Conservation (phyloP, 2,329 filamentous ascomycete species). For the Emergomyces africanus region DNA sequence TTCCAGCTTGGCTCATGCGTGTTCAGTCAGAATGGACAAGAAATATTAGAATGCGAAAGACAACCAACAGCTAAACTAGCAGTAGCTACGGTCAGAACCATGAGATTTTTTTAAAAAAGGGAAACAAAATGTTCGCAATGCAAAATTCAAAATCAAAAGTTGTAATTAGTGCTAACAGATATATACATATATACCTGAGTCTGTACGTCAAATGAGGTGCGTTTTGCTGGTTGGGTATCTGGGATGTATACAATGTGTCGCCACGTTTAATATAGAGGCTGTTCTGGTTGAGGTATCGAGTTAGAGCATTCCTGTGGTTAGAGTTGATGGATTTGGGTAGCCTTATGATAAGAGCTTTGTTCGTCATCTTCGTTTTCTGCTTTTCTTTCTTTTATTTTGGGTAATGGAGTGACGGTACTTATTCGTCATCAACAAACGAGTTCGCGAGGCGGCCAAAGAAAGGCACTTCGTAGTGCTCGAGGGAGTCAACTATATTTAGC, state of each 20-base stretch:
- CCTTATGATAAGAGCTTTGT: background rate
- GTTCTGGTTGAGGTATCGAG: background rate
- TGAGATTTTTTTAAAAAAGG: too few relatives aligned
- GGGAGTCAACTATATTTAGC: constrained; percentile 45
- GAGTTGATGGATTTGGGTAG: background rate
- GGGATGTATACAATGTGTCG: background rate
- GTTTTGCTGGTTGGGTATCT: background rate
- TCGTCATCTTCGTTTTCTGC: background rate
- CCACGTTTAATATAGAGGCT: background rate
- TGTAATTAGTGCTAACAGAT: background rate
- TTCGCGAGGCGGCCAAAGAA: constrained; percentile 77
- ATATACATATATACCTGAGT: background rate
- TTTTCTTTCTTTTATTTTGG: background rate
- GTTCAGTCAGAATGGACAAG: too few relatives aligned
- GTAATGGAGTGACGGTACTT: constrained; percentile 9
- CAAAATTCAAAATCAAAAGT: background rate
- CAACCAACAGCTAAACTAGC: too few relatives aligned
- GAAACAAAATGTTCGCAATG: background rate
- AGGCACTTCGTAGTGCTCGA: constrained; percentile 67
- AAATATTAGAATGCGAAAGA: too few relatives aligned
- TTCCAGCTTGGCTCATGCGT: background rate
- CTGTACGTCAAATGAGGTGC: background rate
- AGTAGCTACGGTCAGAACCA: too few relatives aligned
- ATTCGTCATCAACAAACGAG: constrained; percentile 83
- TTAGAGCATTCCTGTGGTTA: background rate